Base-by-base conservation (phyloP, 345 rosid genomes). In the Corymbia maculata region DNA sequence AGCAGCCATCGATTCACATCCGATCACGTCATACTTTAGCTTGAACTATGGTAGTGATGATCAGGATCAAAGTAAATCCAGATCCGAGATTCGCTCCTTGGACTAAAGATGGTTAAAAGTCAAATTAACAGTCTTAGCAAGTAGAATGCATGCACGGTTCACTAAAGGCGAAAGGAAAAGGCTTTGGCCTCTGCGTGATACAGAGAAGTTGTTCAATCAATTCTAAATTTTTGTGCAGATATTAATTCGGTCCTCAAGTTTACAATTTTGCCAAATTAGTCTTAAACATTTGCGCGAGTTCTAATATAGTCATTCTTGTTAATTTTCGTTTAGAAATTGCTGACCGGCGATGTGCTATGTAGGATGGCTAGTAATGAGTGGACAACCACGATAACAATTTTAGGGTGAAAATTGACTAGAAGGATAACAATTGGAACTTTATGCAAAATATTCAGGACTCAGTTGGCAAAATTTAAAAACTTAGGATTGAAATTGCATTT, bases 221-320 rank as follows among this genome's bases (percentile, higher is more conserved):
- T n/a, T 9, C 4, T 6, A n/a, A n/a, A n/a, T 2, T 64, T 28
- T n/a, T n/a, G 4, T n/a, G 0, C 2, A 0, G 3, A n/a, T 64
- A 7, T 64, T 4, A 64, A 64, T 64, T 64, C 2, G 1, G 1
- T 64, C 5, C 9, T 64, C 32, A 64, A 64, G 36, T n/a, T 64
- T 64, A 8, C 8, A 1, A n/a, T 17, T 64, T 16, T 13, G 7
- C 9, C 9, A 64, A n/a, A n/a, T 64, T 64, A 64, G 2, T 64
- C 30, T 2, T n/a, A 64, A 64, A 64, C 8, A 1, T 64, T n/a
- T 64, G 7, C 12, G 5, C 1, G 3, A 5, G 26, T 59, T 59
- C 68, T 26, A 59, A 59, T 59, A 0, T 26, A 26, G 26, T 30
- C 30, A 7, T 59, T 59, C 14, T 6, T 5, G 1, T 59, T 14